These are phyloP conservation scores for Lactarius sp. DNA, from an alignment of 768 basidiomycete species.

Conservation along the genomic window DNA sequence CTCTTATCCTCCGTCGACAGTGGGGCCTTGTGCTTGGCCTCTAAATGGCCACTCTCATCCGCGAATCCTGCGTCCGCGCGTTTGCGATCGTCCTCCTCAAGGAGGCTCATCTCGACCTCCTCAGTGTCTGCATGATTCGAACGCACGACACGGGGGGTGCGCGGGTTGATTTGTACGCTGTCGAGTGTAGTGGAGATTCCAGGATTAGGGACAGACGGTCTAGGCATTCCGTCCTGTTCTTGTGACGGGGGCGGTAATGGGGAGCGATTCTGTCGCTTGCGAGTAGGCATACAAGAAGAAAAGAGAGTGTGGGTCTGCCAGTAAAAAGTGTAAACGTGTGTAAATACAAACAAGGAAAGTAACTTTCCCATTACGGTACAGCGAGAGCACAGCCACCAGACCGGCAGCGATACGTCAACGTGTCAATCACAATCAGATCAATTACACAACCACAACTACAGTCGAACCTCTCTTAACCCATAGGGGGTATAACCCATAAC, in stretches of 20 bases:
- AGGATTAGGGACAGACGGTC: neutral
- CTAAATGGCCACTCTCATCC: slow-evolving; percentile 6
- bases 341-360: neutral
- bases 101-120: slow-evolving; percentile 27
- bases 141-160: slow-evolving; percentile 8
- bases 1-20: slow-evolving; percentile 36
- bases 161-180: slow-evolving; percentile 21
- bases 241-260: neutral
- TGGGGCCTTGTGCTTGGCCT: slow-evolving; percentile 5
- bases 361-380: neutral
- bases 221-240: neutral
- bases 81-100: slow-evolving; percentile 20
- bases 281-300: neutral
- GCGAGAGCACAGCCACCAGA: neutral
- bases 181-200: slow-evolving; percentile 13
- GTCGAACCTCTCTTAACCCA: no score
- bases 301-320: neutral
- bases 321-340: neutral
- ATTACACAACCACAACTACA: no score
- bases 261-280: slow-evolving; percentile 7
- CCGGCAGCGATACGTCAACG: neutral
- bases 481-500: no score
- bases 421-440: neutral
- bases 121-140: slow-evolving; percentile 9
- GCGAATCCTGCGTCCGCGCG: slow-evolving; percentile 24